Evolutionary conservation across 768 basidiomycete species (phyloP).

Genomic region (Termitomyces heimii): DNA sequence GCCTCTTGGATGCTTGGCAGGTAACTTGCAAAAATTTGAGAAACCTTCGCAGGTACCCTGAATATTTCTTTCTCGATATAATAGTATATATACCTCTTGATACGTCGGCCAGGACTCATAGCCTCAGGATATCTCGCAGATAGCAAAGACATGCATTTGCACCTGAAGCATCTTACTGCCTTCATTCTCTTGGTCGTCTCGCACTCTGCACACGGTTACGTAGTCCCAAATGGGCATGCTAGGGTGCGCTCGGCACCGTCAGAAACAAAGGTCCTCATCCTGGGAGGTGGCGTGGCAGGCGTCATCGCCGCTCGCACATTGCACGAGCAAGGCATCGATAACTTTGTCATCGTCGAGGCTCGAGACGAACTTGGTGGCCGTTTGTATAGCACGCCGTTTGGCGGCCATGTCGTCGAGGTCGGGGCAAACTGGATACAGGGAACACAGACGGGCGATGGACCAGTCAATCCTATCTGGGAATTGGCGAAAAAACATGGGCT

Average conservation of each 20-base stretch:
- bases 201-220: not conserved
- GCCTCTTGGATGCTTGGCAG: not conserved
- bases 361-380: conserved; percentile 54
- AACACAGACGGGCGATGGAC: conserved; percentile 38
- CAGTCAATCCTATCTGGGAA: conserved; percentile 53
- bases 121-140: not conserved
- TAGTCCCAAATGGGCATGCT: not conserved
- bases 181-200: not conserved
- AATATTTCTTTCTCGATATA: not conserved
- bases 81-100: not conserved
- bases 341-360: conserved; percentile 59
- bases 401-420: conserved; percentile 43
- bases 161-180: not conserved
- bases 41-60: not conserved
- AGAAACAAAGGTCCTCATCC: conserved; percentile 39
- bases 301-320: conserved; percentile 60
- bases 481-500: conserved; percentile 52
- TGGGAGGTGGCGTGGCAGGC: conserved; percentile 64
- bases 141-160: not conserved
- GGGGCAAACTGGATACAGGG: conserved; percentile 62
- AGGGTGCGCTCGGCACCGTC: not conserved
- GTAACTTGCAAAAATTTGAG: not conserved
- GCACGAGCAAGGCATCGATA: conserved; percentile 43
- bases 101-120: not conserved
- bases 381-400: conserved; percentile 43